Base-by-base conservation (phyloP, 192 early-diverging fungal genomes). In the Diversispora epigaea region DNA sequence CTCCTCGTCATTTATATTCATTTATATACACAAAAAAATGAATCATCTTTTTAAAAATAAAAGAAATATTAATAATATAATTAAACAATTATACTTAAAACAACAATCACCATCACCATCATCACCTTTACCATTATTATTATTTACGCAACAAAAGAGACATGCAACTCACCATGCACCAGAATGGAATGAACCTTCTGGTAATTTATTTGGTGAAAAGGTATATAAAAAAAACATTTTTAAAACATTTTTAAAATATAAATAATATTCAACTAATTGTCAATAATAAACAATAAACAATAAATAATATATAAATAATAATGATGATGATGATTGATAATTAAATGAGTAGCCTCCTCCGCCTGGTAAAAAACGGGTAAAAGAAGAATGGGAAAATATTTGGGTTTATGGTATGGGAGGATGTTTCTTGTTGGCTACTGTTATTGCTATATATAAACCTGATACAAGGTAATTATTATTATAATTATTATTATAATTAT, bases 191-290 rank as follows among this genome's bases (percentile, higher is more conserved):
- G 88, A 89, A 80, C 91, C 91, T 7, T 85, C 86, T 63, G 91
- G 91, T 73, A 89, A 91, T 76, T 84, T 93, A 50, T 92, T 93
- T 76, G 86, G 80, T 57, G 90, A 90, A 82, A 93, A 91, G 90
- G 91, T 91, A n/a, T n/a, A n/a, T n/a, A n/a, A n/a, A n/a, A n/a
- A n/a, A n/a, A n/a, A n/a, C n/a, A n/a, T n/a, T n/a, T n/a, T n/a
- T n/a, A n/a, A n/a, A n/a, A n/a, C n/a, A n/a, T n/a, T n/a, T n/a
- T n/a, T n/a, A n/a, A n/a, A n/a, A n/a, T n/a, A n/a, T n/a, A n/a
- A n/a, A n/a, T n/a, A n/a, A n/a, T n/a, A n/a, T n/a, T n/a, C n/a
- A n/a, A n/a, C n/a, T n/a, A 45, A n/a, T 19, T 21, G 25, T 25
- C 17, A 60, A 74, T 46, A 54, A 22, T 58, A 49, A 19, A 32